Evolutionary conservation across 2,329 filamentous ascomycete genomes (phyloP).

Genomic region (Trichoderma cornu-damae): DNA sequence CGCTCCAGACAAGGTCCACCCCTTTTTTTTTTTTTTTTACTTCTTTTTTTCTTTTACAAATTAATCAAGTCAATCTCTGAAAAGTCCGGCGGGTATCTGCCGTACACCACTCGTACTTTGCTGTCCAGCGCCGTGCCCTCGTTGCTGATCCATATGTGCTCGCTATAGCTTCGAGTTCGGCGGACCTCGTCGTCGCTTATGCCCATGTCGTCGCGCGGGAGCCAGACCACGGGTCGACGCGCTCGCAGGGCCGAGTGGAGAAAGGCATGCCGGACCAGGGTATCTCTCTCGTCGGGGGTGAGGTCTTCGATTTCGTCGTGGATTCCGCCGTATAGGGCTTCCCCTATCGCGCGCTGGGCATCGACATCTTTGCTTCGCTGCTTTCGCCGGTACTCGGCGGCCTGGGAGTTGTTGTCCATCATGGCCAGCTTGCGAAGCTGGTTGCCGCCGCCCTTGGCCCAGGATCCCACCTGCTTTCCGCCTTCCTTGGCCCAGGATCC

Average conservation of each 20-base stretch:
- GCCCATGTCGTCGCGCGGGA: slow-evolving; percentile 84
- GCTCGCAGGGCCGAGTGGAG: slow-evolving; percentile 83
- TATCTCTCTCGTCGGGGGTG: slow-evolving; percentile 81
- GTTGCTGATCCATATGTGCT: slow-evolving; percentile 88
- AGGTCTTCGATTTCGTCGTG: slow-evolving; percentile 94
- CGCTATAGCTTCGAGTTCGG: slow-evolving; percentile 69
- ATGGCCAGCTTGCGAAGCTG: slow-evolving; percentile 43
- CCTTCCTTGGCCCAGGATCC: slow-evolving; percentile 41
- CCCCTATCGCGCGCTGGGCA: slow-evolving; percentile 66
- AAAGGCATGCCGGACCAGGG: slow-evolving; percentile 81
- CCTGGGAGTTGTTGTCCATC: slow-evolving; percentile 32
- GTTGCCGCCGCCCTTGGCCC: slow-evolving; percentile 43
- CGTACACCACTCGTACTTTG: slow-evolving; percentile 77
- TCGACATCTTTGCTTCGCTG: slow-evolving; percentile 60
- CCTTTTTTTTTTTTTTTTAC: no score
- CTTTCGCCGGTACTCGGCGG: slow-evolving; percentile 44
- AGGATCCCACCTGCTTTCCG: slow-evolving; percentile 30
- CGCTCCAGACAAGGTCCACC: not conserved
- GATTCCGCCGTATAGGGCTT: slow-evolving; percentile 79
- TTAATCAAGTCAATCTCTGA: slow-evolving; percentile 83
- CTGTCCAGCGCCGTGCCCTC: slow-evolving; percentile 84
- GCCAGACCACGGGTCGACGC: slow-evolving; percentile 83
- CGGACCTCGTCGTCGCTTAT: slow-evolving; percentile 87
- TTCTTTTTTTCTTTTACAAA: slow-evolving; percentile 50
- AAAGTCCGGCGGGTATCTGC: slow-evolving; percentile 81